These are phyloP conservation scores for Chaetoceros muelleri DNA, from an alignment of 108 stramenopile species.

Conservation along the genomic window DNA sequence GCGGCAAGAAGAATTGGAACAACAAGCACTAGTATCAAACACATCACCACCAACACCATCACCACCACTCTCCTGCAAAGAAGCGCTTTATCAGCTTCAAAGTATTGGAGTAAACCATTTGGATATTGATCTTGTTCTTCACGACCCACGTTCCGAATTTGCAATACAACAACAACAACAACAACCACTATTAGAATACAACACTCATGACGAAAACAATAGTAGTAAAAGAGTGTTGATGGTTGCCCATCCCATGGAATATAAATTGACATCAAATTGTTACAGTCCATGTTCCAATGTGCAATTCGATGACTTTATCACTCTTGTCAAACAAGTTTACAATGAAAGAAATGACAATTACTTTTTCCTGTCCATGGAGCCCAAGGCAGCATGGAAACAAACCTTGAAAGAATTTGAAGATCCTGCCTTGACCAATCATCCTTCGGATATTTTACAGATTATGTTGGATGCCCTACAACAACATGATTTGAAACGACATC, in stretches of 20 bases:
- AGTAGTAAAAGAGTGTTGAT: background rate
- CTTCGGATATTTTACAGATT: conserved; percentile 6
- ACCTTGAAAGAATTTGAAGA: conserved; percentile 6
- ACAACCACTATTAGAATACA: no score
- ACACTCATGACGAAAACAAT: conserved; percentile 1
- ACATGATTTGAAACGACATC: conserved; percentile 7
- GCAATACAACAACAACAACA: no score
- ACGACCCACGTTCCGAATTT: no score
- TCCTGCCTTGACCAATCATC: conserved; percentile 7
- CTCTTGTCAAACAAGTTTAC: conserved; percentile 7
- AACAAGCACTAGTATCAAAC: no score
- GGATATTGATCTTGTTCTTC: conserved; percentile 12
- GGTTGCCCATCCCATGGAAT: conserved; percentile 18
- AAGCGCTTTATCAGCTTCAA: conserved; percentile 1
- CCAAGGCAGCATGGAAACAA: conserved; percentile 15
- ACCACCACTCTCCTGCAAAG: conserved; percentile 3
- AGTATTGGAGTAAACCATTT: conserved; percentile 8
- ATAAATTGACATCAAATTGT: background rate
- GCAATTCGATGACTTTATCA: conserved; percentile 9
- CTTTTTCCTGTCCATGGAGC: conserved; percentile 15
- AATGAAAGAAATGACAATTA: background rate
- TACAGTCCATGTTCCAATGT: conserved; percentile 13
- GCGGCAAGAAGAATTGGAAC: no score
- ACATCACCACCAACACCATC: no score
- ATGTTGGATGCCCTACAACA: conserved; percentile 1